phyloP scores from a whole-genome alignment of 2,329 filamentous ascomycete species.

The Rhynchosporium graminicola region DNA sequence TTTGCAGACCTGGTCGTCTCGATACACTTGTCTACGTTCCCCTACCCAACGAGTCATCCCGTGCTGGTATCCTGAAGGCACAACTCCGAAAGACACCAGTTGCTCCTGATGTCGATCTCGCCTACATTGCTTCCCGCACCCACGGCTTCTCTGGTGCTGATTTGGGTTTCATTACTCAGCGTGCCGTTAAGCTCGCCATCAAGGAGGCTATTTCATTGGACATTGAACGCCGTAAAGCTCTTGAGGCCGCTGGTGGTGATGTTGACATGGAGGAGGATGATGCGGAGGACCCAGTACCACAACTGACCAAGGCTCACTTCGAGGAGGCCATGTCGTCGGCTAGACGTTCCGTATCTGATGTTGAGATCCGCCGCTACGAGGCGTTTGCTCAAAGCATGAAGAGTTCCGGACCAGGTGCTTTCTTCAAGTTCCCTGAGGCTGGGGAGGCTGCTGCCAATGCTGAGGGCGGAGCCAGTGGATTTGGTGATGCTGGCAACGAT shows the following conservation, averaged over 20 bases:
- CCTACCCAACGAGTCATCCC: constrained; percentile 87
- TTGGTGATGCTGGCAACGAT: constrained; percentile 87
- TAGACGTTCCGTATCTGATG: constrained; percentile 89
- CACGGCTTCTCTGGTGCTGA: constrained; percentile 99
- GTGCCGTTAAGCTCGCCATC: constrained; percentile 98
- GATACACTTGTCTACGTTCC: constrained; percentile 98
- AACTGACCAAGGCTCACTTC: constrained; percentile 95
- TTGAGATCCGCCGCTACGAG: constrained; percentile 97
- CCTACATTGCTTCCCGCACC: constrained; percentile 93
- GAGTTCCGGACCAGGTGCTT: constrained; percentile 90
- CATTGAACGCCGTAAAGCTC: constrained; percentile 87
- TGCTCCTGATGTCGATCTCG: constrained; percentile 79
- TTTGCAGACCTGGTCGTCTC: constrained; percentile 97
- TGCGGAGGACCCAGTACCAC: constrained; percentile 87
- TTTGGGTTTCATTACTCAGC: constrained; percentile 98
- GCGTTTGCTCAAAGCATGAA: constrained; percentile 99
- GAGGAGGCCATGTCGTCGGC: constrained; percentile 98
- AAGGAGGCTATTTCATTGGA: constrained; percentile 91
- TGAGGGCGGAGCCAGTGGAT: constrained; percentile 61
- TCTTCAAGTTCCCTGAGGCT: constrained; percentile 90
- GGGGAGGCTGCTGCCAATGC: constrained; percentile 68
- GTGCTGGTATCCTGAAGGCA: constrained; percentile 86
- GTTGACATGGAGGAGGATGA: constrained; percentile 81
- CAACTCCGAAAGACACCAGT: constrained; percentile 99
- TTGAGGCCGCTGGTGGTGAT: constrained; percentile 80